Evolutionary conservation across 2,329 filamentous ascomycete species (phyloP).

Genomic region (Xylaria sp.): DNA sequence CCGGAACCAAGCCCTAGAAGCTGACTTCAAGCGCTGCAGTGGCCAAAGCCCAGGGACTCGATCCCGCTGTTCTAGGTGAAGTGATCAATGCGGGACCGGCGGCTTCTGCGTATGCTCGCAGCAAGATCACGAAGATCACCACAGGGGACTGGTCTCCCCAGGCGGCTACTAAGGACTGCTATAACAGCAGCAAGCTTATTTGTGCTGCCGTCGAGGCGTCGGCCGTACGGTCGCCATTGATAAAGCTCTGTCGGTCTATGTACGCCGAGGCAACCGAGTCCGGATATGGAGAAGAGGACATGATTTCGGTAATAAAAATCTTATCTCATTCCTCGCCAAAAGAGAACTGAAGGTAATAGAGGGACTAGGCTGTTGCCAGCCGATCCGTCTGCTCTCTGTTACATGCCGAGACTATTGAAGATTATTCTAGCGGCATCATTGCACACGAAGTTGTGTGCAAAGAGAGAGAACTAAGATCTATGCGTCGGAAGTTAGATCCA

Average conservation of each 20-base stretch:
- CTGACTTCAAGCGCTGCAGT: conserved; percentile 29
- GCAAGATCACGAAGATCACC: conserved; percentile 49
- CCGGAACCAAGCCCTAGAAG: neutral
- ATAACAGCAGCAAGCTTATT: conserved; percentile 48
- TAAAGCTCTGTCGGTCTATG: conserved; percentile 40
- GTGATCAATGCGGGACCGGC: conserved; percentile 49
- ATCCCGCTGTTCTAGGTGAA: conserved; percentile 46
- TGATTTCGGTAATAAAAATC: conserved; percentile 46
- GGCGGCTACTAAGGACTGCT: conserved; percentile 48
- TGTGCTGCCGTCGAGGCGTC: conserved; percentile 40
- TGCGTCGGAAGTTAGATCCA: neutral
- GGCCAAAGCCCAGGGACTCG: conserved; percentile 48
- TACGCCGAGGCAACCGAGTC: conserved; percentile 42
- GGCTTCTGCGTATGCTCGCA: conserved; percentile 48
- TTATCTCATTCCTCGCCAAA: conserved; percentile 7
- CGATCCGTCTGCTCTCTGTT: neutral
- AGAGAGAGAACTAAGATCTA: neutral
- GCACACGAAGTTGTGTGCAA: neutral
- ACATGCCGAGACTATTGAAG: neutral
- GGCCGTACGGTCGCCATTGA: conserved; percentile 40
- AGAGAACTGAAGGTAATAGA: neutral
- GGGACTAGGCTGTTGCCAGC: neutral
- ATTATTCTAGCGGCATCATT: neutral
- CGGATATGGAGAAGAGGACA: conserved; percentile 46
- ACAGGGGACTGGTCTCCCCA: conserved; percentile 49